Base-by-base conservation (phyloP, 1,284 basidiomycete species). In the Papiliotrema fonsecae region DNA sequence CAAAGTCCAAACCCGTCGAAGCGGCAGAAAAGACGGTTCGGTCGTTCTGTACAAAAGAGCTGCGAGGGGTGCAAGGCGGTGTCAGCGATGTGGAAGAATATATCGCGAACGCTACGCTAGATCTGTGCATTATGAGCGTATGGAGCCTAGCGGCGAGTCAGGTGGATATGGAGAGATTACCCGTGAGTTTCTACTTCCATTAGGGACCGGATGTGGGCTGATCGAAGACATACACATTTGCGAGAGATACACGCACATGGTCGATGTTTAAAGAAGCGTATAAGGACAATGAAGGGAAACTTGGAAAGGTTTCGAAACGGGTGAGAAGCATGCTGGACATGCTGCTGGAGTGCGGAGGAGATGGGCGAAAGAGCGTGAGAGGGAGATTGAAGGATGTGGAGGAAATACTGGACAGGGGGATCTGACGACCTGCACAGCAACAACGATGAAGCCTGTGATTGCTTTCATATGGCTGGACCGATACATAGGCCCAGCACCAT, bases 81-180 rank as follows among this genome's bases (percentile, higher is more conserved):
- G 57, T 70, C 1, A 51, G 52, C 34, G 71, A 59, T 16, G 69
- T 71, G 4, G 69, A 71, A 47, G 72, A 67, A 45, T 72, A 71
- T 41, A 61, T 74, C 6, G 66, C 71, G 9, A 74, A 74, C 52
- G 70, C 72, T 3, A 60, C 62, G n/a, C 49, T 73, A 51, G 72
- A 74, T 58, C 52, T 74, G 38, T 60, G 73, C 10, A 63, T 72
- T 28, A 69, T 73, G 67, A 63, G 57, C 3, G 57, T 55, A 10
- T 73, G 71, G 71, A 58, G 56, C 26, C 45, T 74, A 7, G 69
- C 61, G 0, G 62, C 63, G 19, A 55, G 52, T 11, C 62, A 69
- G 43, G 49, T 69, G 18, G 60, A 51, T 10, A 53, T 54, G 16
- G 65, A 70, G n/a, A 42, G 50, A 22, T 47, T 74, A 25, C 70